Evolutionary conservation across 768 basidiomycete genomes (phyloP).

Genomic region (Boletellus sp.): DNA sequence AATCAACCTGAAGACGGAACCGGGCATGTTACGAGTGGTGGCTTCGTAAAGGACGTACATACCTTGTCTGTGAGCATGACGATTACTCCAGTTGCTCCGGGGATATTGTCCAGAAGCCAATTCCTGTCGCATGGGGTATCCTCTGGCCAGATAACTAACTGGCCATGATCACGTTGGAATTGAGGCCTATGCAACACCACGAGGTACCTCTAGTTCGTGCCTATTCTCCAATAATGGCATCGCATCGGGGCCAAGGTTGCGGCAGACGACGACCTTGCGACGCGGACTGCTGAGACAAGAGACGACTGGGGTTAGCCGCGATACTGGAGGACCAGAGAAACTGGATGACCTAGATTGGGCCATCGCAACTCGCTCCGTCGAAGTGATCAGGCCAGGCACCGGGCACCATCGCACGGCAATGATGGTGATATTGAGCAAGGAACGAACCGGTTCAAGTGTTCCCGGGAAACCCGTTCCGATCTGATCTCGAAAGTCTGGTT

Average conservation of each 20-base stretch:
- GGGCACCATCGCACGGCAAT: not conserved
- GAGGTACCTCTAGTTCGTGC: constrained; percentile 51
- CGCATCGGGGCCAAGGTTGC: constrained; percentile 58
- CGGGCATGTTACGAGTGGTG: not conserved
- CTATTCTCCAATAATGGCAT: constrained; percentile 54
- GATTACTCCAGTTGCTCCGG: constrained; percentile 59
- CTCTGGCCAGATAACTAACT: constrained; percentile 51
- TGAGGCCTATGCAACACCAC: too few relatives aligned
- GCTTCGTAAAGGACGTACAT: constrained; percentile 6
- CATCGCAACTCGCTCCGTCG: constrained; percentile 14
- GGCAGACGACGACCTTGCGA: constrained; percentile 52
- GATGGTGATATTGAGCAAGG: too few relatives aligned
- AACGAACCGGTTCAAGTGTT: too few relatives aligned
- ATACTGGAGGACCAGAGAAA: constrained; percentile 4
- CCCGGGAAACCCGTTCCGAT: too few relatives aligned
- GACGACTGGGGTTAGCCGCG: constrained; percentile 26
- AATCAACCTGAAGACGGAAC: constrained; percentile 53
- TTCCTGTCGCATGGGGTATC: constrained; percentile 53
- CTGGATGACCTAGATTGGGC: constrained; percentile 25
- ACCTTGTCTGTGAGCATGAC: constrained; percentile 75
- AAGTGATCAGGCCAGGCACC: not conserved
- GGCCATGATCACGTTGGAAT: not conserved
- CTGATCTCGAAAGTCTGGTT: too few relatives aligned
- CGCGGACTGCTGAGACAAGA: constrained; percentile 24
- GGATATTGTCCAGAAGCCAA: constrained; percentile 73